Percentiles rank a stretch among this genome's conserved stretches.
phyloP scores from a whole-genome alignment of 495 filamentous ascomycete genomes.

The Niebla homalea region DNA sequence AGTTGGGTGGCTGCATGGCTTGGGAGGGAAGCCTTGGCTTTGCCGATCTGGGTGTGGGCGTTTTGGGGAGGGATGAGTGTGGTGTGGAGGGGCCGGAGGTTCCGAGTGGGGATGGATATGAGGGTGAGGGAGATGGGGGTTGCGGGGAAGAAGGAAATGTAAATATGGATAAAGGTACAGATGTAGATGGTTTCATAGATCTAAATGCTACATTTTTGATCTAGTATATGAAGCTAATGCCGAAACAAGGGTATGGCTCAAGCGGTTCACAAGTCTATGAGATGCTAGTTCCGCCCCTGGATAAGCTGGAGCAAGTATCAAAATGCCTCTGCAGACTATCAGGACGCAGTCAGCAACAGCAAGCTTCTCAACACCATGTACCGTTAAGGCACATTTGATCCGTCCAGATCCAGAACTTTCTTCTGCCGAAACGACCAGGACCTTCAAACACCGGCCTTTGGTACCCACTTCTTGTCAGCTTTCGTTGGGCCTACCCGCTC shows the following conservation, averaged over 20 bases:
- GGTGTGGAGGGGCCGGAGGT: conserved; percentile 70
- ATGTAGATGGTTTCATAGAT: background rate
- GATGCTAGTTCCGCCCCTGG: too few relatives aligned
- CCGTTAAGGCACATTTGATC: too few relatives aligned
- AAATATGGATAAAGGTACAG: background rate
- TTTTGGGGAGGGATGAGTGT: conserved; percentile 73
- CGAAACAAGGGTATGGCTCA: too few relatives aligned
- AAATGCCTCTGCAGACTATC: too few relatives aligned
- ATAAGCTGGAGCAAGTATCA: too few relatives aligned
- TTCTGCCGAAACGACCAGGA: background rate
- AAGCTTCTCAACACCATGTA: too few relatives aligned
- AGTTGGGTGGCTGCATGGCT: conserved; percentile 74
- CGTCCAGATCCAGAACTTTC: too few relatives aligned
- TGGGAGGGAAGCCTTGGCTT: conserved; percentile 65
- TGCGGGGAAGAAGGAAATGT: background rate
- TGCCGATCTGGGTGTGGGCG: conserved; percentile 80
- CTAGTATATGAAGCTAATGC: too few relatives aligned
- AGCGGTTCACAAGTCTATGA: too few relatives aligned
- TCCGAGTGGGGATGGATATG: conserved; percentile 76
- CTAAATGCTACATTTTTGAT: background rate
- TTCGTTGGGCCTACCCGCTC: conserved; percentile 49
- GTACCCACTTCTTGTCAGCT: conserved; percentile 50
- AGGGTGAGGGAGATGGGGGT: conserved; percentile 44
- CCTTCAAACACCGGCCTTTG: conserved; percentile 7
- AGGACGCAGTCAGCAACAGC: too few relatives aligned